Conservation (phyloP, 179 eudicot genomes). For the Amaranthus tricolor region DNA sequence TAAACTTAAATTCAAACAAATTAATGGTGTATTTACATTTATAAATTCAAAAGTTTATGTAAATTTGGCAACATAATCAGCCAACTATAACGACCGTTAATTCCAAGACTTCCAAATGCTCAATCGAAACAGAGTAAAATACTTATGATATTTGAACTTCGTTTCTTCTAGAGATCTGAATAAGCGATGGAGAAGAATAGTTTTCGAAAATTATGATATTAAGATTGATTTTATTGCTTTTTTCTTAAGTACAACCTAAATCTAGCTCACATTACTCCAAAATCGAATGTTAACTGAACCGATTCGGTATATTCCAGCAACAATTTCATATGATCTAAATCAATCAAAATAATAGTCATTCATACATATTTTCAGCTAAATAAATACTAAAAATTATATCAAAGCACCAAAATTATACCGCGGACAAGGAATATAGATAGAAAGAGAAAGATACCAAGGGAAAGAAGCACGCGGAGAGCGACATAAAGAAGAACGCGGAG, state of each 20-base stretch:
- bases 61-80: background rate
- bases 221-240: background rate
- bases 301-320: slow-evolving; percentile 5
- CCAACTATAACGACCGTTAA: background rate
- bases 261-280: background rate
- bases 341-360: background rate
- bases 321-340: background rate
- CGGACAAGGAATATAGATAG: background rate
- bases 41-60: background rate
- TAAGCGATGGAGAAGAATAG: background rate
- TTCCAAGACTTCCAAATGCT: background rate
- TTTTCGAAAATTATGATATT: background rate
- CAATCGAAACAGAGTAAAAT: slow-evolving; percentile 10
- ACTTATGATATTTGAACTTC: background rate
- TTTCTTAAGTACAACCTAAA: background rate
- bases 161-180: background rate
- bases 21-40: background rate
- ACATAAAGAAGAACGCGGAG: slow-evolving; percentile 47
- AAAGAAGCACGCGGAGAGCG: slow-evolving; percentile 40
- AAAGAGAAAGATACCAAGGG: slow-evolving; percentile 34
- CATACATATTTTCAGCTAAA: background rate
- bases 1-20: background rate
- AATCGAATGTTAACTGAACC: background rate
- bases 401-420: background rate
- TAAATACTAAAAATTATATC: background rate